Conservation (phyloP, 768 basidiomycete species). For the Macrolepiota fuliginosa region DNA sequence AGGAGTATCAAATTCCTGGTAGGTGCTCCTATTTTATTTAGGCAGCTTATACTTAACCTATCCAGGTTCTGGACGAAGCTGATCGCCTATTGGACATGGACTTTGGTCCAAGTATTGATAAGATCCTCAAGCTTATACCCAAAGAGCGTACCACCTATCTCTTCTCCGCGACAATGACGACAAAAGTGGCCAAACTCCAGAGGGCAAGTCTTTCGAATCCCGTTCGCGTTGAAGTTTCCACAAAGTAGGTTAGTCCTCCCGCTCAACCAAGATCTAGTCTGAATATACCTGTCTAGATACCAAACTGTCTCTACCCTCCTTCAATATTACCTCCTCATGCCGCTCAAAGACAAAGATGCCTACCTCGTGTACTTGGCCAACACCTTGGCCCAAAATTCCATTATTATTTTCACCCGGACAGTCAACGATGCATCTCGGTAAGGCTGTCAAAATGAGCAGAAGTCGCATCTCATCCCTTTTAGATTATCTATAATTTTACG, state of each 20-base stretch:
- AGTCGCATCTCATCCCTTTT: constrained; percentile 1
- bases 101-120: constrained; percentile 93
- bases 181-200: constrained; percentile 95
- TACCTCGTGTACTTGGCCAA: constrained; percentile 89
- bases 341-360: constrained; percentile 87
- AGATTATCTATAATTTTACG: constrained; percentile 89
- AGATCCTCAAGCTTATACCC: constrained; percentile 93
- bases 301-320: constrained; percentile 94
- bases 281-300: constrained; percentile 55
- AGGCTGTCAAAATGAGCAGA: constrained; percentile 1
- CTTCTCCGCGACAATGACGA: constrained; percentile 99
- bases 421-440: constrained; percentile 89
- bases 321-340: constrained; percentile 95
- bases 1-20: constrained; percentile 86
- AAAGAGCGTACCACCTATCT: constrained; percentile 93
- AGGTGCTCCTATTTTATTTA: constrained; percentile 22
- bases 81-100: constrained; percentile 96
- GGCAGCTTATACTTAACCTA: not conserved
- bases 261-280: not conserved
- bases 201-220: constrained; percentile 92
- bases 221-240: constrained; percentile 88
- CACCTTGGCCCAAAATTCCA: constrained; percentile 85
- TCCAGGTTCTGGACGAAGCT: constrained; percentile 94
- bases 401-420: constrained; percentile 95
- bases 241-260: constrained; percentile 60